phyloP scores from a whole-genome alignment of 1,284 basidiomycete genomes.

The Lentinula novae-zelandiae region DNA sequence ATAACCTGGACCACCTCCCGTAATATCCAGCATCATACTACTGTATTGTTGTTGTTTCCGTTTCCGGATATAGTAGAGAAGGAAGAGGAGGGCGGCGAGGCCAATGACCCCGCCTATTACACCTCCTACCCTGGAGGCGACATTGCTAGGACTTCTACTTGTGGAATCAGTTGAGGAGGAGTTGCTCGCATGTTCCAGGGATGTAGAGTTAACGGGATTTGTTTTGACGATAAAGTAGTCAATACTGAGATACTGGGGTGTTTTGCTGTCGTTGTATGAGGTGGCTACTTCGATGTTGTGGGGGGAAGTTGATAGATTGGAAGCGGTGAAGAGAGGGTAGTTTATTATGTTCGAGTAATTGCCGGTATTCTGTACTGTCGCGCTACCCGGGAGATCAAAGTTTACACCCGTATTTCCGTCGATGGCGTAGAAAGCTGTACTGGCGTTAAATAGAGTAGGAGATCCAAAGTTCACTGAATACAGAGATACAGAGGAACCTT shows the following conservation, averaged over 20 bases:
- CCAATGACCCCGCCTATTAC: background rate
- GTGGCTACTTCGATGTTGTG: constrained; percentile 4
- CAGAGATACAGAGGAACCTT: constrained; percentile 2
- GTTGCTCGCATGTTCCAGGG: background rate
- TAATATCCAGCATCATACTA: constrained; percentile 1
- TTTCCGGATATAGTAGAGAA: background rate
- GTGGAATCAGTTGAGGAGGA: background rate
- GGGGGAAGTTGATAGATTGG: background rate
- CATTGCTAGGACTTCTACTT: background rate
- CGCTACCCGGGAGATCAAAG: constrained; percentile 1
- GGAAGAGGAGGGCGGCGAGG: background rate
- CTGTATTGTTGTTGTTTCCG: background rate
- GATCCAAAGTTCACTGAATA: background rate
- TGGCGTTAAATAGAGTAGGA: background rate
- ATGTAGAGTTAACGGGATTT: constrained; percentile 2
- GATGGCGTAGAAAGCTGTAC: constrained; percentile 4
- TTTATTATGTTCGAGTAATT: background rate
- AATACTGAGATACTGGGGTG: constrained; percentile 3
- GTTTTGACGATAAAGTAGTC: constrained; percentile 7
- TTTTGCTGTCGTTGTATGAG: background rate
- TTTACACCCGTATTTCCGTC: background rate
- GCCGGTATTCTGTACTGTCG: background rate
- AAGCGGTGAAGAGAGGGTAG: constrained; percentile 1
- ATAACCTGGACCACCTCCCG: background rate
- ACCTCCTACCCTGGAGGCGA: background rate